These are phyloP conservation scores for Cornus suecica DNA, from an alignment of 148 eudicot species.

Conservation along the genomic window DNA sequence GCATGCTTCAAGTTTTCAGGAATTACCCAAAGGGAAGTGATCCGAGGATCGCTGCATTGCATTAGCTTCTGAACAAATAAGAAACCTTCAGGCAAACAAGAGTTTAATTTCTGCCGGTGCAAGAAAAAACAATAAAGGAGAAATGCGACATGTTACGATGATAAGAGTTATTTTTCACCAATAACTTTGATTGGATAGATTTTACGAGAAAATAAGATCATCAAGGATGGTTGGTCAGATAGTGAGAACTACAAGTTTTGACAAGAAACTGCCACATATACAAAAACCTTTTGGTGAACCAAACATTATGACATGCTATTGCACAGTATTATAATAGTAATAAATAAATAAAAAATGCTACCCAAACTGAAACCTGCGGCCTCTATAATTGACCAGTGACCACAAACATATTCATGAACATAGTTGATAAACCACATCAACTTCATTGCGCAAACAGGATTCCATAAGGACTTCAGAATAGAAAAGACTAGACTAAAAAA, in stretches of 20 bases:
- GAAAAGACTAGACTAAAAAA: not conserved
- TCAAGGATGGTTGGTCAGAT: not conserved
- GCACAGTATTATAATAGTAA: slow-evolving; percentile 2
- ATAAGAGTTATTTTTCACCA: not conserved
- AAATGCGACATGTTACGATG: not conserved
- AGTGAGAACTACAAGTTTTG: not conserved
- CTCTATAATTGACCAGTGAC: not conserved
- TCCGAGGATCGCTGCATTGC: slow-evolving; percentile 23
- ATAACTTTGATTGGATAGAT: not conserved
- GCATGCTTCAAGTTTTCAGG: not conserved
- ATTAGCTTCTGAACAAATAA: slow-evolving; percentile 6
- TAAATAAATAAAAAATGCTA: not conserved
- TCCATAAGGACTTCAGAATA: not conserved
- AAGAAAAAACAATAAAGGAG: not conserved
- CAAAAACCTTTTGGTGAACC: not conserved
- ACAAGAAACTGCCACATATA: not conserved
- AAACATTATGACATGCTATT: not conserved
- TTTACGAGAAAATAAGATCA: not conserved
- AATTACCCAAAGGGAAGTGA: slow-evolving; percentile 18
- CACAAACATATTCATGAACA: not conserved
- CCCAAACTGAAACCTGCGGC: not conserved
- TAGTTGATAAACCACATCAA: too few species aligned
- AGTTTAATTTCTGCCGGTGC: not conserved
- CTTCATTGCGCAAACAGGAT: not conserved
- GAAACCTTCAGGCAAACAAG: slow-evolving; percentile 1